A percentile compares a stretch with the other conserved stretches of the same genome.
These are phyloP conservation scores for Olyra latifolia DNA, from an alignment of 176 grass and related monocot genomes.

Conservation along the genomic window DNA sequence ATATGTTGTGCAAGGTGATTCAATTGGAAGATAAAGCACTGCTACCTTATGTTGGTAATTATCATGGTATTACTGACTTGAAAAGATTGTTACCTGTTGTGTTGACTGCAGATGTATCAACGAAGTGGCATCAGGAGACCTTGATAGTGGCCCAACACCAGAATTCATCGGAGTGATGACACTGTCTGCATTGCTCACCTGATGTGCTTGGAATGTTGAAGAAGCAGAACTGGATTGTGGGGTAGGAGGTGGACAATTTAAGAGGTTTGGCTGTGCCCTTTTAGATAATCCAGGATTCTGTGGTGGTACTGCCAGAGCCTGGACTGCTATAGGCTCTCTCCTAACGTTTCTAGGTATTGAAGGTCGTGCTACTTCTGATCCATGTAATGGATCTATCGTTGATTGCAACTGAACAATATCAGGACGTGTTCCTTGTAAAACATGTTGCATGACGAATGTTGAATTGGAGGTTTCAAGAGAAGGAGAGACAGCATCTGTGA, in stretches of 20 bases:
- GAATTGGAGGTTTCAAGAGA: constrained; percentile 51
- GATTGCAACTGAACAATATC: constrained; percentile 34
- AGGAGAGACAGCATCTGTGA: constrained; percentile 49
- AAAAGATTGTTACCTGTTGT: constrained; percentile 49
- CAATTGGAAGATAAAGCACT: constrained; percentile 19
- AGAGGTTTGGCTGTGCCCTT: constrained; percentile 51
- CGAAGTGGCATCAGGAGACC: constrained; percentile 32
- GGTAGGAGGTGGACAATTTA: constrained; percentile 31
- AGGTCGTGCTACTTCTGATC: constrained; percentile 29
- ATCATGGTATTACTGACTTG: constrained; percentile 4
- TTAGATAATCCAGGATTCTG: constrained; percentile 48
- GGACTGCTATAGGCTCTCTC: constrained; percentile 52
- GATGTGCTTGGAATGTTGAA: constrained; percentile 41
- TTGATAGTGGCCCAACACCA: constrained; percentile 45
- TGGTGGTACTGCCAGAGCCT: constrained; percentile 55
- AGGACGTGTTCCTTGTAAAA: constrained; percentile 32
- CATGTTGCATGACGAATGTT: constrained; percentile 23
- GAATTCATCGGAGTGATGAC: constrained; percentile 35
- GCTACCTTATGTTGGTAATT: constrained; percentile 8
- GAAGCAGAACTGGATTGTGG: constrained; percentile 24
- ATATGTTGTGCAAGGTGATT: neutral
- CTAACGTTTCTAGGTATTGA: constrained; percentile 61
- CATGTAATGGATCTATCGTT: constrained; percentile 28
- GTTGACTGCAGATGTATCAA: constrained; percentile 31
- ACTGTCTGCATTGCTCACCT: constrained; percentile 14